Conservation (phyloP, 768 basidiomycete species). For the Gyrodon lividus region DNA sequence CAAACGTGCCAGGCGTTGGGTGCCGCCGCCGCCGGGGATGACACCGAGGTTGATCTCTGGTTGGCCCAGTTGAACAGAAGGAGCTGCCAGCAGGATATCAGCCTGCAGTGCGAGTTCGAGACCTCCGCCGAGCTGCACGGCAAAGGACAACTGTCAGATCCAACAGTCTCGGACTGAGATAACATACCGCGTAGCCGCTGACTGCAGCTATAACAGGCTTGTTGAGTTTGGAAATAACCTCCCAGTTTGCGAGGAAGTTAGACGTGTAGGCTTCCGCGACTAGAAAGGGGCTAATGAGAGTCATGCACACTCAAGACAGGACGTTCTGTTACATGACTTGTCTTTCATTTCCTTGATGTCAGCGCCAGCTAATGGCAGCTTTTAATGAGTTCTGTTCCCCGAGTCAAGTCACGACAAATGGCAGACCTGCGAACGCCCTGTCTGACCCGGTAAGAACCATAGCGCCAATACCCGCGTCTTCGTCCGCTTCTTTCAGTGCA, state of each 20-base stretch:
- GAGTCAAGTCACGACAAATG: neutral
- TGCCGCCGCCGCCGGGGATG: constrained; percentile 93
- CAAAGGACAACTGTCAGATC: neutral
- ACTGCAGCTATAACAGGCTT: constrained; percentile 98
- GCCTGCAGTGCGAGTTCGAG: constrained; percentile 97
- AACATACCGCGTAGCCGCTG: constrained; percentile 84
- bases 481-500: constrained; percentile 69
- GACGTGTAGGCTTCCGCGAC: constrained; percentile 85
- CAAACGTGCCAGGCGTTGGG: constrained; percentile 81
- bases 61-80: constrained; percentile 90
- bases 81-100: constrained; percentile 91
- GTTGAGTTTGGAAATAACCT: constrained; percentile 62
- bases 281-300: constrained; percentile 27
- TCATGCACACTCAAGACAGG: neutral
- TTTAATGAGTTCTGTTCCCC: neutral
- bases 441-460: constrained; percentile 92
- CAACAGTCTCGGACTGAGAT: neutral
- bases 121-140: constrained; percentile 84
- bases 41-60: constrained; percentile 95
- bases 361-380: constrained; percentile 67
- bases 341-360: constrained; percentile 99
- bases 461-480: constrained; percentile 70
- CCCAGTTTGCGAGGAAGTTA: constrained; percentile 88
- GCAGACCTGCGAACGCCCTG: constrained; percentile 87
- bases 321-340: constrained; percentile 69